Conservation (phyloP, 148 eudicot species). For the Oxyria digyna region DNA sequence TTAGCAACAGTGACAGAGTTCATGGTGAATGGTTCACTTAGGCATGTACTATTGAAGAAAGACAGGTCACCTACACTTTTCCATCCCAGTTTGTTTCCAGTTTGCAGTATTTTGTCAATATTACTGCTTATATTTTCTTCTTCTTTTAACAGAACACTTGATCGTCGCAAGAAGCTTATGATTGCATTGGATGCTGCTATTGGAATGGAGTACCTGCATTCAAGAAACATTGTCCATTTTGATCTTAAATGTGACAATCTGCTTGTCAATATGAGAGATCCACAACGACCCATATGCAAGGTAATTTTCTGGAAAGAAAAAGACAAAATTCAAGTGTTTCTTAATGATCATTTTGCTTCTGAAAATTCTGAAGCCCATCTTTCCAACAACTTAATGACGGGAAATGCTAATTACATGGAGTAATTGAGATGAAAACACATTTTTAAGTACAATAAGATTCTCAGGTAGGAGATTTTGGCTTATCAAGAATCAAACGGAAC, state of each 20-base stretch:
- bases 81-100: conserved; percentile 12
- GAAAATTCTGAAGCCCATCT: background rate
- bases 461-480: conserved; percentile 96
- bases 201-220: conserved; percentile 97
- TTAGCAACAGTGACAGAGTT: conserved; percentile 93
- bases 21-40: conserved; percentile 91
- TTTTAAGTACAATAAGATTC: background rate
- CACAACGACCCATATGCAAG: conserved; percentile 91
- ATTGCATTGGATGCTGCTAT: conserved; percentile 99
- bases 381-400: background rate
- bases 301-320: too few relatives aligned
- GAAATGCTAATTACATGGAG: background rate
- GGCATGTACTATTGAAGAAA: conserved; percentile 71
- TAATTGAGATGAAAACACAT: background rate
- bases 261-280: conserved; percentile 84
- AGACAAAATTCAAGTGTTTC: background rate
- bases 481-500: conserved; percentile 89
- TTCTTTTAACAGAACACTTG: conserved; percentile 45
- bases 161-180: conserved; percentile 67
- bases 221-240: conserved; percentile 89
- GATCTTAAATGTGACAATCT: conserved; percentile 97
- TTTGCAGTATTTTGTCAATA: background rate
- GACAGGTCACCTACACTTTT: conserved; percentile 81
- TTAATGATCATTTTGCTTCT: background rate
- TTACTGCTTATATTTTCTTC: conserved; percentile 1